phyloP scores from a whole-genome alignment of 805 yeast genomes.

The Teunomyces stri region DNA sequence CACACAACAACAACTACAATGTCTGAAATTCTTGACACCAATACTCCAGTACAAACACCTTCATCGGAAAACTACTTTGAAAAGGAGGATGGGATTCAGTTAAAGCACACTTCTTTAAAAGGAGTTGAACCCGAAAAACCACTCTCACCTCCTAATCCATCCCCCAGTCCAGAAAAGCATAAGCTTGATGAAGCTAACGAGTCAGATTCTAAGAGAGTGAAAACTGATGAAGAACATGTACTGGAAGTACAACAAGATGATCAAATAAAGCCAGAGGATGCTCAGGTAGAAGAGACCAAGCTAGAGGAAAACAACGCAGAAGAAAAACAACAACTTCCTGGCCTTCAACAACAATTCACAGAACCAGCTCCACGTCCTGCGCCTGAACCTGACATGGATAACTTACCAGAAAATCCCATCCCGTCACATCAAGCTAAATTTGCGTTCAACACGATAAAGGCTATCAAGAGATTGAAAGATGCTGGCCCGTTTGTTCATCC shows the following conservation, averaged over 20 bases:
- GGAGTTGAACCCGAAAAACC: constrained; percentile 32
- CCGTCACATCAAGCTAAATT: constrained; percentile 84
- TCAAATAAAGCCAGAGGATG: constrained; percentile 8
- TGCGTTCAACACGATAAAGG: constrained; percentile 74
- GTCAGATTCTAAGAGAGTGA: constrained; percentile 18
- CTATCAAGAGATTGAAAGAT: constrained; percentile 86
- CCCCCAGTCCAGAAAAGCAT: constrained; percentile 41
- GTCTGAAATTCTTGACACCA: constrained; percentile 32
- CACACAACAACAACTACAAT: constrained; percentile 9
- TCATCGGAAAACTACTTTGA: constrained; percentile 23
- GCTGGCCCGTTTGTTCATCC: constrained; percentile 88
- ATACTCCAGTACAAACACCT: constrained; percentile 40
- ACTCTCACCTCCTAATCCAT: constrained; percentile 45
- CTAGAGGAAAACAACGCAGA: background rate
- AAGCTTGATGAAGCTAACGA: constrained; percentile 26
- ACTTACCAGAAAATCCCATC: constrained; percentile 63
- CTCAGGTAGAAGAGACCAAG: background rate
- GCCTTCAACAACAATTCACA: constrained; percentile 13
- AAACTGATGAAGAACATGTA: constrained; percentile 13
- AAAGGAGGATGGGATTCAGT: background rate
- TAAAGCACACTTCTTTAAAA: constrained; percentile 1
- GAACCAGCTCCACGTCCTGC: constrained; percentile 77
- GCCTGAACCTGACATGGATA: constrained; percentile 68
- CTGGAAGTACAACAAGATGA: constrained; percentile 5
- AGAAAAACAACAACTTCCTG: constrained; percentile 1